phyloP scores from a whole-genome alignment of 208 protist genomes.

The Leishmania guyanensis region DNA sequence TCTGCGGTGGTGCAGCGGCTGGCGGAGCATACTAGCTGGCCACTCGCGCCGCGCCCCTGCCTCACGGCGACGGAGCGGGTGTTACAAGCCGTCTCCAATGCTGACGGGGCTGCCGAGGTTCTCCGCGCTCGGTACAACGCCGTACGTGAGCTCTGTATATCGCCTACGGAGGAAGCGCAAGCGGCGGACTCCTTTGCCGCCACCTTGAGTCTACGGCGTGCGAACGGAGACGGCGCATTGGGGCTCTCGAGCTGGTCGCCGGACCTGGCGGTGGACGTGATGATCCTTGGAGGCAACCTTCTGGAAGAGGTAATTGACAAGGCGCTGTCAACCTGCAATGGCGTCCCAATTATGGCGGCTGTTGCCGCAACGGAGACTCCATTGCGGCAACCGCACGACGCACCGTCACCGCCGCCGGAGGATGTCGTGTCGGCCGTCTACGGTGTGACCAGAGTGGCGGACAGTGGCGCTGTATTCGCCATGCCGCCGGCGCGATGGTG shows the following conservation, averaged over 20 bases:
- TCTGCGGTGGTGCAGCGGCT: background rate
- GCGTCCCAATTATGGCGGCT: constrained; percentile 13
- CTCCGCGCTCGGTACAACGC: constrained; percentile 12
- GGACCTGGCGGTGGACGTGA: background rate
- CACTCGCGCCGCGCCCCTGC: constrained; percentile 8
- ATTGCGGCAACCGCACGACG: background rate
- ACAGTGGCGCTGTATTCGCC: constrained; percentile 16
- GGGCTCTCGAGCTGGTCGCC: background rate
- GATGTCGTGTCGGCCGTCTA: constrained; percentile 14
- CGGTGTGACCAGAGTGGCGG: constrained; percentile 20
- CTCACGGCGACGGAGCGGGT: constrained; percentile 2
- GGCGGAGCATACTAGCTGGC: constrained; percentile 25
- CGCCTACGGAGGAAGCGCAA: background rate
- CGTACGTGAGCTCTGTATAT: constrained; percentile 1
- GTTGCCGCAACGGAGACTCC: background rate
- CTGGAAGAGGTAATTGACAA: constrained; percentile 13
- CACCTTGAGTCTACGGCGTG: background rate
- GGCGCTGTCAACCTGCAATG: background rate
- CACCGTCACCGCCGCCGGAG: background rate
- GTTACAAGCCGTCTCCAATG: background rate
- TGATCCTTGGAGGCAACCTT: background rate
- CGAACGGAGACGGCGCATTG: background rate
- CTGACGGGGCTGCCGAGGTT: background rate
- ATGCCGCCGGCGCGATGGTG: constrained; percentile 18
- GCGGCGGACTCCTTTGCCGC: background rate